Conservation (phyloP, 306 rosid species). For the Ormosia emarginata region DNA sequence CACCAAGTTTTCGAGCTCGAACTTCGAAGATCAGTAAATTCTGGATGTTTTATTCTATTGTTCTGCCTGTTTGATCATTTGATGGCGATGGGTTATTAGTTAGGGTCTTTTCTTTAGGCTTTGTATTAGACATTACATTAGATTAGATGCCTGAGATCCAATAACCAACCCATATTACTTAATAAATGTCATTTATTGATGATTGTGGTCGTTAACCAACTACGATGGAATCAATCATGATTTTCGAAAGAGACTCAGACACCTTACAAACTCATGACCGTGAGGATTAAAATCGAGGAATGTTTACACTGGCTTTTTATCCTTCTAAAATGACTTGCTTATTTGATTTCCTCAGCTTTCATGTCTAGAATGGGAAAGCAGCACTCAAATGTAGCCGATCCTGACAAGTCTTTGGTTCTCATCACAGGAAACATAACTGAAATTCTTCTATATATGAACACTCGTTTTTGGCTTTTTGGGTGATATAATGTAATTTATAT, state of each 20-base stretch:
- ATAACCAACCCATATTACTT: background rate
- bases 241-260: too few species aligned
- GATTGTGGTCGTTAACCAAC: slow-evolving; percentile 16
- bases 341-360: background rate
- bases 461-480: background rate
- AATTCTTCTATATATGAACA: background rate
- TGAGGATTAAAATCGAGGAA: slow-evolving; percentile 10
- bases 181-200: slow-evolving; percentile 15
- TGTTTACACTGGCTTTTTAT: slow-evolving; percentile 21
- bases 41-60: background rate
- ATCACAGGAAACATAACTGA: slow-evolving; percentile 13
- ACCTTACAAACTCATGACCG: background rate
- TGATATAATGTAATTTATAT: background rate
- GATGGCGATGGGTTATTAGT: background rate
- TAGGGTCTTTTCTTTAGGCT: background rate
- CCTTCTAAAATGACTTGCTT: background rate
- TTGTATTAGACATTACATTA: background rate
- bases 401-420: slow-evolving; percentile 25
- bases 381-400: background rate
- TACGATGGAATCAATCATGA: background rate
- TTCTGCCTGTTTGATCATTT: slow-evolving; percentile 18
- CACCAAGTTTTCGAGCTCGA: slow-evolving; percentile 7
- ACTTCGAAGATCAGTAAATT: background rate
- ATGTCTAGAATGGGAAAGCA: slow-evolving; percentile 7
- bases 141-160: slow-evolving; percentile 8